Percentiles rank a stretch among this genome's conserved stretches.
Conservation (phyloP, 176 grass and related monocot species). For the Cymbopogon citratus region DNA sequence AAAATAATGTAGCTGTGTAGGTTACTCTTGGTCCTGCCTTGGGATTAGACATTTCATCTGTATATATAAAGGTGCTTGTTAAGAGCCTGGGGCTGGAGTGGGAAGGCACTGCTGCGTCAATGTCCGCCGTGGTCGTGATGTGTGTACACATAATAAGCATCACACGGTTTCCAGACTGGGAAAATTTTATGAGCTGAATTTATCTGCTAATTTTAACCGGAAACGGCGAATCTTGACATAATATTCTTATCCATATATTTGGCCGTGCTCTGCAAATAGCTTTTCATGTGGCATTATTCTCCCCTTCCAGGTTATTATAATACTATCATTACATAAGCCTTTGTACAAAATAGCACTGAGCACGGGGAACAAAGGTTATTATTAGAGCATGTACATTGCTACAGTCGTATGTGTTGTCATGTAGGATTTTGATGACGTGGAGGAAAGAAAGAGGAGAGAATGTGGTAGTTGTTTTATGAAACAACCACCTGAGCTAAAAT, state of each 20-base stretch:
- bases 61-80: not conserved
- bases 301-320: too few relatives aligned
- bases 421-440: too few relatives aligned
- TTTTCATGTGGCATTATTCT: too few relatives aligned
- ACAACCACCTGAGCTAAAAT: too few relatives aligned
- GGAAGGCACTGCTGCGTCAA: not conserved
- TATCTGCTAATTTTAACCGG: not conserved
- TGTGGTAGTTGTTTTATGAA: too few relatives aligned
- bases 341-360: too few relatives aligned
- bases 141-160: not conserved
- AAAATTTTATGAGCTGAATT: too few relatives aligned
- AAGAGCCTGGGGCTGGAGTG: not conserved
- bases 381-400: too few relatives aligned
- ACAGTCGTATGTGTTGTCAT: too few relatives aligned
- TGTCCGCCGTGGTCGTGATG: not conserved
- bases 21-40: not conserved
- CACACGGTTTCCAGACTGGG: not conserved
- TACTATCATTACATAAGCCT: too few relatives aligned
- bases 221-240: not conserved
- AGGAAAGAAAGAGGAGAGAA: too few relatives aligned
- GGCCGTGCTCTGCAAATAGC: not conserved
- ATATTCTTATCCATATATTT: not conserved
- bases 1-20: not conserved
- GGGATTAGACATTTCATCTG: not conserved
- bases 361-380: too few relatives aligned